Base-by-base conservation (phyloP, 2,329 filamentous ascomycete species). In the Alternaria viburni region DNA sequence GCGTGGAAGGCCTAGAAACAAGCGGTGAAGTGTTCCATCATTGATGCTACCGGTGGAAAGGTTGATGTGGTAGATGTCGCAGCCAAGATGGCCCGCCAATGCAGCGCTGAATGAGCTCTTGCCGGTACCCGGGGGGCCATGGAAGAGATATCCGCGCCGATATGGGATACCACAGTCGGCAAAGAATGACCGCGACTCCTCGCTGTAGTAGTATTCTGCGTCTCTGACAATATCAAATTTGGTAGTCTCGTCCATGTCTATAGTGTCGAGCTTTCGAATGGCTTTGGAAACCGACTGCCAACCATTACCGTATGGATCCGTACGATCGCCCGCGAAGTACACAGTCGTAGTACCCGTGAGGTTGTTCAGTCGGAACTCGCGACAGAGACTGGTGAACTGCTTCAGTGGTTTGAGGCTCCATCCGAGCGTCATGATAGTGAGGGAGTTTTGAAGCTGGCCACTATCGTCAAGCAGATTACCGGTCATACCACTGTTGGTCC, bases 101-200 rank as follows among this genome's bases (percentile, higher is more conserved):
- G 78, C 78, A 17, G 79, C 73, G 54, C 74, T 79, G 50, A 82
- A 80, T 12, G 75, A 79, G 13, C 77, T 78, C 65, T 83, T 83
- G 23, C 80, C 77, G 1, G 79, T 83, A 19, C 81, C 77, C 10
- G 80, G 81, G 2, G 76, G 79, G 1, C 81, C 77, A 55, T 81
- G 61, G 25, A 83, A 76, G 17, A 83, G 70, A 64, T 83, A 82
- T 1, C 81, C 80, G 30, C 74, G 73, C 12, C 74, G 71, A 57
- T 77, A 75, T 1, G 76, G 75, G 15, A 77, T 75, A 17, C 76
- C 76, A n/a, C 74, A 75, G 50, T 77, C 69, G 3, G 74, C 69
- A 49, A 81, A 81, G 67, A 72, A 82, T 49, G 66, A 57, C 6
- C 67, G 67, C 52, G 71, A 70, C 28, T 70, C 61, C 13, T 71